A percentile compares a stretch with the other conserved stretches of the same genome.
Evolutionary conservation across 2,329 filamentous ascomycete genomes (phyloP).

Genomic region (Colletotrichum somersetense): DNA sequence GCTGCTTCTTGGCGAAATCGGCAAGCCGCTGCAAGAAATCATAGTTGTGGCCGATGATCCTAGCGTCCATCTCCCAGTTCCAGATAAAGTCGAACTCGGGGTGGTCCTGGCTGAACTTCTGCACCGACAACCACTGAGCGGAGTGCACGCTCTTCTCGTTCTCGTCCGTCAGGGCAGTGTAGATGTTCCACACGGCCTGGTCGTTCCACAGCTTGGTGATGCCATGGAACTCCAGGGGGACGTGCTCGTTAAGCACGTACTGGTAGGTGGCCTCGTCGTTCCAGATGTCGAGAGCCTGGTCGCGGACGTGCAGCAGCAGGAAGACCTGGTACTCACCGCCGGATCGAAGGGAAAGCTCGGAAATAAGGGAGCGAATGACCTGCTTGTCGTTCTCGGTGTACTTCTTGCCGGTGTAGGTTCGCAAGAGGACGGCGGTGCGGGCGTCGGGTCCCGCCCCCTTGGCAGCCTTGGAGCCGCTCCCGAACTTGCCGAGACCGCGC

Average conservation of each 20-base stretch:
- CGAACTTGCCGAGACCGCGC: slow-evolving; percentile 26
- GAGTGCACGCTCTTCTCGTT: slow-evolving; percentile 67
- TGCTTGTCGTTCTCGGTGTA: slow-evolving; percentile 86
- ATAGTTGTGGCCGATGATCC: slow-evolving; percentile 85
- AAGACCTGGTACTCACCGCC: slow-evolving; percentile 87
- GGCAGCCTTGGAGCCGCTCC: slow-evolving; percentile 19
- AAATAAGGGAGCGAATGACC: slow-evolving; percentile 82
- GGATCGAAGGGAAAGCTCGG: slow-evolving; percentile 79
- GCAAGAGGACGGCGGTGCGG: slow-evolving; percentile 80
- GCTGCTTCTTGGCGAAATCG: slow-evolving; percentile 74
- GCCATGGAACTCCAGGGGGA: slow-evolving; percentile 77
- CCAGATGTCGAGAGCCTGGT: slow-evolving; percentile 69
- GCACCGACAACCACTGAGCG: slow-evolving; percentile 78
- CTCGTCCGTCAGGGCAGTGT: slow-evolving; percentile 78
- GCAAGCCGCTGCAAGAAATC: slow-evolving; percentile 78
- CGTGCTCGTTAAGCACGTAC: slow-evolving; percentile 69
- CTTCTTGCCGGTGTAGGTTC: slow-evolving; percentile 79
- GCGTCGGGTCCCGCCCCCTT: slow-evolving; percentile 20
- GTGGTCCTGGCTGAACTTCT: slow-evolving; percentile 81
- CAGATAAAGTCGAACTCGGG: slow-evolving; percentile 86
- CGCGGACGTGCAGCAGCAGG: slow-evolving; percentile 83
- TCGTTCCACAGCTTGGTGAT: slow-evolving; percentile 83
- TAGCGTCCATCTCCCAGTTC: slow-evolving; percentile 90
- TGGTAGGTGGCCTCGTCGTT: slow-evolving; percentile 70
- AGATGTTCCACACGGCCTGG: slow-evolving; percentile 79